Evolutionary conservation across 257 asterid species (phyloP).

Genomic region (Salvia rosmarinus): DNA sequence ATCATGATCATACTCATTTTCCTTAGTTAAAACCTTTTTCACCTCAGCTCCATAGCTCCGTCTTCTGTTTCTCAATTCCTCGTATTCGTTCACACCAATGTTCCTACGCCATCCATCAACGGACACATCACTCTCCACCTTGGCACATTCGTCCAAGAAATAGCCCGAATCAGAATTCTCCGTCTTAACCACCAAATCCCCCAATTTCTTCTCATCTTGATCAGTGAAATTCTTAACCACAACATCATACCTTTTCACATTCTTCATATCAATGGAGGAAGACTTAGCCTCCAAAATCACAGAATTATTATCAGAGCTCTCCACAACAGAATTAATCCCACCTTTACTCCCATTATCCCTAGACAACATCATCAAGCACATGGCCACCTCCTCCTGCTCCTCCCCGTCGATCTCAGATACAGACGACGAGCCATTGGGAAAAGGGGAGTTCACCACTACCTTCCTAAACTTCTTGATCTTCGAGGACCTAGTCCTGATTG

Average conservation of each 20-base stretch:
- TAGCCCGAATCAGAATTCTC: conserved; percentile 77
- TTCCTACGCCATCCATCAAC: conserved; percentile 50
- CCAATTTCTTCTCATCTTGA: conserved; percentile 38
- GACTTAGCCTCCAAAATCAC: conserved; percentile 79
- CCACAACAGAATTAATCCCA: conserved; percentile 74
- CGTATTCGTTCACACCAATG: conserved; percentile 28
- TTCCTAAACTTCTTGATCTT: conserved; percentile 58
- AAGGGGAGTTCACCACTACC: conserved; percentile 48
- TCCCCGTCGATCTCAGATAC: conserved; percentile 78
- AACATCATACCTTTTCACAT: conserved; percentile 36
- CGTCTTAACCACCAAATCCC: conserved; percentile 32
- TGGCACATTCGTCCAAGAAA: conserved; percentile 56
- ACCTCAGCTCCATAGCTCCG: conserved; percentile 47
- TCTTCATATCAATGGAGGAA: conserved; percentile 67
- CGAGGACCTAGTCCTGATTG: conserved; percentile 52
- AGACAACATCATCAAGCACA: conserved; percentile 85
- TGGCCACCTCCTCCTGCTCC: conserved; percentile 85
- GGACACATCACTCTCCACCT: conserved; percentile 64
- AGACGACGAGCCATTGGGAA: conserved; percentile 59
- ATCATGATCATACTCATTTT: conserved; percentile 34
- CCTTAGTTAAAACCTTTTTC: conserved; percentile 31
- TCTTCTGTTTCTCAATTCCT: conserved; percentile 39
- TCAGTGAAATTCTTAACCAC: conserved; percentile 24
- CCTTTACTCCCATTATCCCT: conserved; percentile 68
- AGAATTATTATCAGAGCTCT: conserved; percentile 81